Evolutionary conservation across 148 eudicot genomes (phyloP).

Genomic region (Rhododendron mucronatum): DNA sequence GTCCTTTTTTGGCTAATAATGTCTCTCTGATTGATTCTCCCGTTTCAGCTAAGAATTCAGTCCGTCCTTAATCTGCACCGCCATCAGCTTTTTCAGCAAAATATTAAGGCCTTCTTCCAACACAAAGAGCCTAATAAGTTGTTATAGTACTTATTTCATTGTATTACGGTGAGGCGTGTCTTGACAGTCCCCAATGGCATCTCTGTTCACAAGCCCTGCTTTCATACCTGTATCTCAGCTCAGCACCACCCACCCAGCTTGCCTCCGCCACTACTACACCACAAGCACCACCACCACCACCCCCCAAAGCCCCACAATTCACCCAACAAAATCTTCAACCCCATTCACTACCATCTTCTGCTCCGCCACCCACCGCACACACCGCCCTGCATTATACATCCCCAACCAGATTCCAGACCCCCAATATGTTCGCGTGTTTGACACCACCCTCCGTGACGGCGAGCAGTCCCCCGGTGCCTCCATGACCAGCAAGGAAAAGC

Average conservation of each 20-base stretch:
- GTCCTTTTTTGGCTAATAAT: too few relatives aligned
- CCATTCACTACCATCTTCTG: slow-evolving; percentile 16
- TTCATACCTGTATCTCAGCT: background rate
- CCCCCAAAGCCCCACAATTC: background rate
- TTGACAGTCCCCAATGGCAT: slow-evolving; percentile 11
- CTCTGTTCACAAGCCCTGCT: slow-evolving; percentile 11
- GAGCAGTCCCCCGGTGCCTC: slow-evolving; percentile 98
- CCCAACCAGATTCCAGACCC: slow-evolving; percentile 72
- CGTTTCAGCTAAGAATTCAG: too few relatives aligned
- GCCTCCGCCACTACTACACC: background rate
- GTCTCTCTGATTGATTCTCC: too few relatives aligned
- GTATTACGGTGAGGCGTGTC: too few relatives aligned
- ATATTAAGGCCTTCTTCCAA: too few relatives aligned
- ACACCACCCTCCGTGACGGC: slow-evolving; percentile 88
- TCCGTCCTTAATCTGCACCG: too few relatives aligned
- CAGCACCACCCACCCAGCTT: slow-evolving; percentile 10
- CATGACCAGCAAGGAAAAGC: slow-evolving; percentile 80
- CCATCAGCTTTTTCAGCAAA: too few relatives aligned
- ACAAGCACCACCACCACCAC: too few relatives aligned
- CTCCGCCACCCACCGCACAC: slow-evolving; percentile 4
- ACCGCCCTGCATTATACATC: slow-evolving; percentile 46
- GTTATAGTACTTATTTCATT: too few relatives aligned
- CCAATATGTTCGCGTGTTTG: slow-evolving; percentile 68
- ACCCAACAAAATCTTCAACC: background rate
- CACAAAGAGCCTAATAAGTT: too few relatives aligned